These are phyloP conservation scores for Bretziella fagacearum DNA, from an alignment of 2,329 filamentous ascomycete species.

Conservation along the genomic window DNA sequence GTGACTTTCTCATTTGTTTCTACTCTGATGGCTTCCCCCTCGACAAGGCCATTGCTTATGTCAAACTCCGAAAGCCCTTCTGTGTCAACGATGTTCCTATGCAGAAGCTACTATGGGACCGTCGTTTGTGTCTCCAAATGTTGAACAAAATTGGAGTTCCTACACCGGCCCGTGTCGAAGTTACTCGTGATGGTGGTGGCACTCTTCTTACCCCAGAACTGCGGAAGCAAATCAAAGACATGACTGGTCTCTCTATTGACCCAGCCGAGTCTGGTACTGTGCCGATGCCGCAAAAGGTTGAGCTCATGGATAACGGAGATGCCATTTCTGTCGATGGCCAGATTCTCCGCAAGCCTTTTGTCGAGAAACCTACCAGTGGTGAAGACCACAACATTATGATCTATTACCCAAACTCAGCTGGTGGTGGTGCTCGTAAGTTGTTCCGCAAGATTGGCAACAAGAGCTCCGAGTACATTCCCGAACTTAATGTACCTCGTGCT, in stretches of 20 bases:
- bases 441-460: constrained; percentile 99
- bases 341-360: constrained; percentile 76
- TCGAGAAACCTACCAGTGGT: constrained; percentile 95
- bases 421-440: constrained; percentile 76
- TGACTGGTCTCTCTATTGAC: constrained; percentile 61
- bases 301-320: constrained; percentile 80
- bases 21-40: constrained; percentile 95
- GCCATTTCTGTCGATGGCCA: constrained; percentile 74
- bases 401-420: constrained; percentile 76
- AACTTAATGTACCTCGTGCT: constrained; percentile 58
- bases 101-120: constrained; percentile 94
- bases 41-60: constrained; percentile 93
- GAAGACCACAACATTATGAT: constrained; percentile 99
- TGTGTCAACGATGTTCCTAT: constrained; percentile 96
- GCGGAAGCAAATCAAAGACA: constrained; percentile 59
- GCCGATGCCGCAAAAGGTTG: constrained; percentile 52
- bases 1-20: constrained; percentile 91
- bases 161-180: constrained; percentile 74
- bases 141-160: constrained; percentile 80
- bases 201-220: constrained; percentile 61
- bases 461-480: constrained; percentile 81
- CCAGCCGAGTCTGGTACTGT: constrained; percentile 4
- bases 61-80: constrained; percentile 81
- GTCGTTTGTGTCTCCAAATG: constrained; percentile 72
- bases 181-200: constrained; percentile 85